Conservation (phyloP, 305 asterid species). For the Fraxinus baroniana region DNA sequence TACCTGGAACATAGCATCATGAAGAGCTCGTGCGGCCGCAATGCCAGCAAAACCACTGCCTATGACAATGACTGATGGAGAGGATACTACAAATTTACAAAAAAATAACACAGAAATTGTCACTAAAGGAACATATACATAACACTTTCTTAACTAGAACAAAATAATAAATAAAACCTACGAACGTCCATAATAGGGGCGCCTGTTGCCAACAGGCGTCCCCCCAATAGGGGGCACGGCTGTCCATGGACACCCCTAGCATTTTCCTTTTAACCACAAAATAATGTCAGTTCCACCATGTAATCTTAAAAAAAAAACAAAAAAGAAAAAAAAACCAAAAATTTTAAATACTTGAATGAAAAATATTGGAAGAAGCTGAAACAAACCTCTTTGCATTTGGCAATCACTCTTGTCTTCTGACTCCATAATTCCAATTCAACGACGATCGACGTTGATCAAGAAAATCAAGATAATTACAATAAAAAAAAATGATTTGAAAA, state of each 20-base stretch:
- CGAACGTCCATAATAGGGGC: too few relatives aligned
- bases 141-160: background rate
- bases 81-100: constrained; percentile 30
- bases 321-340: background rate
- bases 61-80: constrained; percentile 80
- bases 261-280: background rate
- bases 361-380: background rate
- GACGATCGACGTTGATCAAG: background rate
- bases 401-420: constrained; percentile 24
- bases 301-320: background rate
- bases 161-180: background rate
- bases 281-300: background rate
- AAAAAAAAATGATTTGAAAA: background rate
- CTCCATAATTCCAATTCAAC: constrained; percentile 19
- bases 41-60: constrained; percentile 93
- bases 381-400: constrained; percentile 26
- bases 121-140: constrained; percentile 1
- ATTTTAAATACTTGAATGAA: background rate
- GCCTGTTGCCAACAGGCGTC: too few relatives aligned
- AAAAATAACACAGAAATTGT: constrained; percentile 3
- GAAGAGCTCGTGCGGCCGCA: constrained; percentile 82
- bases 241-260: too few relatives aligned
- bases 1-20: constrained; percentile 84
- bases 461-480: background rate
- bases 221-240: too few relatives aligned